Conservation (phyloP, 148 eudicot genomes). For the Rhododendron vialii region DNA sequence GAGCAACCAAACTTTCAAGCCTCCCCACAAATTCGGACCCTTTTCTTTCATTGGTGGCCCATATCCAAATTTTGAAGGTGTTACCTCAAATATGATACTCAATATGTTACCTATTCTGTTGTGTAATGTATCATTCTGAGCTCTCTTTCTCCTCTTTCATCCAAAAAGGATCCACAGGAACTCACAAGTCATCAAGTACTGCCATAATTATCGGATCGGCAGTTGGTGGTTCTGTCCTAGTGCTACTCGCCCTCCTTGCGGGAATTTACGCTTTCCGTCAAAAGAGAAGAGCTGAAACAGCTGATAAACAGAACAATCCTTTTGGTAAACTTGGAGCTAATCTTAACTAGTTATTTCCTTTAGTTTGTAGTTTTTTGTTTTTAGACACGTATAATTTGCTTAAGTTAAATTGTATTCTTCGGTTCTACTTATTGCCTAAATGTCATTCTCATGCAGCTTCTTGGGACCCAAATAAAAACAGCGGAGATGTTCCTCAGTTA, state of each 20-base stretch:
- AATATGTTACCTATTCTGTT: constrained; percentile 3
- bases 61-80: constrained; percentile 43
- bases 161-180: constrained; percentile 15
- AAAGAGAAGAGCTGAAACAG: constrained; percentile 52
- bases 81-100: background rate
- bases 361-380: no score
- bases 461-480: no score
- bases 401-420: no score
- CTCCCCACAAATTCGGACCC: constrained; percentile 57
- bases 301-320: constrained; percentile 43
- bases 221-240: constrained; percentile 36
- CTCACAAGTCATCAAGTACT: constrained; percentile 24
- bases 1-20: constrained; percentile 69
- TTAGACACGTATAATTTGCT: no score
- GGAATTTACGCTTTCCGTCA: constrained; percentile 54
- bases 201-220: constrained; percentile 46
- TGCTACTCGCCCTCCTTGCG: constrained; percentile 36
- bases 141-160: constrained; percentile 4
- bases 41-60: constrained; percentile 39
- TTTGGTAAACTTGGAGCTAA: no score
- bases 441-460: no score
- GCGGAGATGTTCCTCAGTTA: constrained; percentile 40
- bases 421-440: no score
- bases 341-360: no score
- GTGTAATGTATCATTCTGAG: background rate